Evolutionary conservation across 1,139 yeast species (phyloP).

Genomic region (Dujonia santamariae): DNA sequence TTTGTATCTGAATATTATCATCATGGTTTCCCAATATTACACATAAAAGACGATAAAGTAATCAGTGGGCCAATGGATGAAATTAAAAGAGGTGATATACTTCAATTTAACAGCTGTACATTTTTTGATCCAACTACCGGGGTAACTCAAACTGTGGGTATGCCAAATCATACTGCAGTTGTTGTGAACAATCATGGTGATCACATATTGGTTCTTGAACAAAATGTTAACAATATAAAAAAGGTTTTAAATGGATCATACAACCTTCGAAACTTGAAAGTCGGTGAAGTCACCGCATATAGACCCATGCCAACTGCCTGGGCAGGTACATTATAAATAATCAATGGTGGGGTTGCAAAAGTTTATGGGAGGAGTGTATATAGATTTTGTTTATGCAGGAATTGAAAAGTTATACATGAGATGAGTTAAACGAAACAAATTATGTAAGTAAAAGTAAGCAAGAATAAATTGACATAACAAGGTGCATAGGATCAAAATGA

Average conservation of each 20-base stretch:
- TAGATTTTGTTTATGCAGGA: too few species aligned
- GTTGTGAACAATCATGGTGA: conserved; percentile 39
- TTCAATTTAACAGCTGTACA: conserved; percentile 40
- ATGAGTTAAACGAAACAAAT: too few species aligned
- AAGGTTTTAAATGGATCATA: conserved; percentile 47
- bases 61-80: conserved; percentile 29
- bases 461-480: too few species aligned
- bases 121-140: conserved; percentile 35
- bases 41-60: conserved; percentile 25
- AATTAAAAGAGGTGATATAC: conserved; percentile 39
- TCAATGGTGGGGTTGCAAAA: too few species aligned
- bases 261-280: conserved; percentile 38
- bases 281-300: conserved; percentile 50
- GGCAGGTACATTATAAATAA: conserved; percentile 31
- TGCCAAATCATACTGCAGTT: conserved; percentile 68
- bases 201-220: conserved; percentile 45
- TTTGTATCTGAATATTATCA: conserved; percentile 51
- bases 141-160: conserved; percentile 40
- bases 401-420: too few species aligned
- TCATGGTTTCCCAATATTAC: conserved; percentile 59
- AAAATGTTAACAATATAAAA: conserved; percentile 53
- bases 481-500: too few species aligned
- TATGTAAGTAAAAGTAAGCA: neutral
- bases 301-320: conserved; percentile 56
- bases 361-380: too few species aligned